Conservation (phyloP, 2,329 filamentous ascomycete species). For the Zymoseptoria passerinii region DNA sequence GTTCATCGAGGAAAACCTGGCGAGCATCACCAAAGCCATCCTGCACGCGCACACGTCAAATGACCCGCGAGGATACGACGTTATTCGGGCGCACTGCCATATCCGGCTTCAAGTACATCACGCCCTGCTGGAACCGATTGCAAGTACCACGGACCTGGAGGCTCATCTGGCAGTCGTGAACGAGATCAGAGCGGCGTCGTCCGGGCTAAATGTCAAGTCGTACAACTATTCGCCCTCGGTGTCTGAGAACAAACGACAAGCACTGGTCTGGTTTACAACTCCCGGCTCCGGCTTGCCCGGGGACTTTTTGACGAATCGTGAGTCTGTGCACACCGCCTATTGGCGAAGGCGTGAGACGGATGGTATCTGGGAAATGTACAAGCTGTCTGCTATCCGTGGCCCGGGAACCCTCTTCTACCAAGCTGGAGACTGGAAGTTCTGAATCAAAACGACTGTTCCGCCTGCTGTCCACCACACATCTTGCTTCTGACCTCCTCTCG, state of each 20-base stretch:
- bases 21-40: not conserved
- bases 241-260: not conserved
- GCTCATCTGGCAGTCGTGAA: not conserved
- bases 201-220: not conserved
- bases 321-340: not conserved
- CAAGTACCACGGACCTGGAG: not conserved
- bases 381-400: not conserved
- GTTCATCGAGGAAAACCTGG: not conserved
- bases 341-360: conserved; percentile 1
- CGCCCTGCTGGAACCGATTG: not conserved
- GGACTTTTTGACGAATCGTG: not conserved
- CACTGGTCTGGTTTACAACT: conserved; percentile 2
- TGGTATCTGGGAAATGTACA: conserved; percentile 2
- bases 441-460: not conserved
- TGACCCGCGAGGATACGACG: not conserved
- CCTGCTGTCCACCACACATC: not conserved
- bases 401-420: conserved; percentile 1
- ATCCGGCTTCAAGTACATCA: not conserved
- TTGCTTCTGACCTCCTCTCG: not conserved
- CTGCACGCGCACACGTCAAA: not conserved
- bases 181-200: not conserved
- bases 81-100: not conserved
- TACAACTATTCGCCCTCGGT: not conserved
- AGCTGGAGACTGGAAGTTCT: not conserved
- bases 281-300: not conserved